Evolutionary conservation across 129 eudicot genomes (phyloP).

Genomic region (Lactuca saligna): DNA sequence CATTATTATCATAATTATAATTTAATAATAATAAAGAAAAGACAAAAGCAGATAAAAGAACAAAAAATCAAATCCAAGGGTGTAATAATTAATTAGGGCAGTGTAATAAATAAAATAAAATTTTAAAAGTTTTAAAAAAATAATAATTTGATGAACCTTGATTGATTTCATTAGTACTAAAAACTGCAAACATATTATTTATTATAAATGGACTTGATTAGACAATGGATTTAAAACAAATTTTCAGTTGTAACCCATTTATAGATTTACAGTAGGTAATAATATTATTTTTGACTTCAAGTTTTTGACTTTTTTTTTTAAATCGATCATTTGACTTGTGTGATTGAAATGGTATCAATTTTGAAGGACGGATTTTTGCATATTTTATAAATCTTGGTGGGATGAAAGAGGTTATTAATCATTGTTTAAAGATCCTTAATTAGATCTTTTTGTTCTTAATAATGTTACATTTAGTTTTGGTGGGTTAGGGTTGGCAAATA

Average conservation of each 20-base stretch:
- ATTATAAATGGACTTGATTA: neutral
- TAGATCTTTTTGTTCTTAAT: constrained; percentile 26
- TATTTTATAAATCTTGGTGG: constrained; percentile 31
- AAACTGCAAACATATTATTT: no score
- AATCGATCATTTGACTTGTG: constrained; percentile 27
- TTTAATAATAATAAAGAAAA: no score
- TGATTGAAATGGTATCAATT: constrained; percentile 16
- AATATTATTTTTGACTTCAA: constrained; percentile 35
- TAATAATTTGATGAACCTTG: no score
- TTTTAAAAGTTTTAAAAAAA: no score
- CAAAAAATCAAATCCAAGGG: no score
- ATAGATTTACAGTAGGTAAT: constrained; percentile 19
- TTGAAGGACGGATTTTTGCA: constrained; percentile 4
- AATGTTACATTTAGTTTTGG: constrained; percentile 14
- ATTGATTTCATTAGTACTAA: no score
- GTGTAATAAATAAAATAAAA: no score
- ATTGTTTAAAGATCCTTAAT: constrained; percentile 36
- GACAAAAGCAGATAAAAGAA: no score
- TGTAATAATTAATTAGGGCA: no score
- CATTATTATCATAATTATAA: no score
- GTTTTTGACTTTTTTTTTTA: neutral
- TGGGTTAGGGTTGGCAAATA: constrained; percentile 22
- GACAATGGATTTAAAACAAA: neutral
- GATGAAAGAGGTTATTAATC: constrained; percentile 30
- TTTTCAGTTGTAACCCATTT: constrained; percentile 4